Percentiles rank a stretch among this genome's conserved stretches.
These are phyloP conservation scores for Exutisphaerella laricina DNA, from an alignment of 2,329 filamentous ascomycete genomes.

Conservation along the genomic window DNA sequence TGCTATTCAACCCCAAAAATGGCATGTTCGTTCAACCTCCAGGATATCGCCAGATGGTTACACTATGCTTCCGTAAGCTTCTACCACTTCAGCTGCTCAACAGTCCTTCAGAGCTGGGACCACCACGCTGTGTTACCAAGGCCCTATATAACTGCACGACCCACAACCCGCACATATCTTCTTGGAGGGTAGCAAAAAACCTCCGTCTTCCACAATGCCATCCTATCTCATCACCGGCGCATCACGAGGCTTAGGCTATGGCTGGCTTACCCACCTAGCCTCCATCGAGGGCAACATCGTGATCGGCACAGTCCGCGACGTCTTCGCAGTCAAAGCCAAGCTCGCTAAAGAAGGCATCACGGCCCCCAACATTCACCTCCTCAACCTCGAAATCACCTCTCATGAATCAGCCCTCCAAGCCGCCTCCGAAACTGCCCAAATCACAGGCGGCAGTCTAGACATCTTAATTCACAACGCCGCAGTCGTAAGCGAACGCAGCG, in stretches of 20 bases:
- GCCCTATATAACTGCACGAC: too few relatives aligned
- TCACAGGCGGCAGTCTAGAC: conserved; percentile 28
- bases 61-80: too few relatives aligned
- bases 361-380: conserved; percentile 45
- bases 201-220: conserved; percentile 30
- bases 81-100: too few relatives aligned
- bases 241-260: conserved; percentile 33
- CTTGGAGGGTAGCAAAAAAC: too few relatives aligned
- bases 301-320: conserved; percentile 35
- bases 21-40: too few relatives aligned
- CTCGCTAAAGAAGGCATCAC: conserved; percentile 20
- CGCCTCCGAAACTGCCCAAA: conserved; percentile 18
- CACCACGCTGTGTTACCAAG: too few relatives aligned
- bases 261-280: conserved; percentile 31
- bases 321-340: conserved; percentile 15
- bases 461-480: conserved; percentile 33
- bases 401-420: conserved; percentile 36
- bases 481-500: conserved; percentile 12
- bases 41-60: too few relatives aligned
- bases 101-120: too few relatives aligned
- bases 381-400: conserved; percentile 44
- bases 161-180: too few relatives aligned
- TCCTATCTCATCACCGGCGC: conserved; percentile 33
- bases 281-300: conserved; percentile 28
- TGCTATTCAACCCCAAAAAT: too few relatives aligned